phyloP scores from a whole-genome alignment of 148 eudicot species.

The Nepenthes gracilis region DNA sequence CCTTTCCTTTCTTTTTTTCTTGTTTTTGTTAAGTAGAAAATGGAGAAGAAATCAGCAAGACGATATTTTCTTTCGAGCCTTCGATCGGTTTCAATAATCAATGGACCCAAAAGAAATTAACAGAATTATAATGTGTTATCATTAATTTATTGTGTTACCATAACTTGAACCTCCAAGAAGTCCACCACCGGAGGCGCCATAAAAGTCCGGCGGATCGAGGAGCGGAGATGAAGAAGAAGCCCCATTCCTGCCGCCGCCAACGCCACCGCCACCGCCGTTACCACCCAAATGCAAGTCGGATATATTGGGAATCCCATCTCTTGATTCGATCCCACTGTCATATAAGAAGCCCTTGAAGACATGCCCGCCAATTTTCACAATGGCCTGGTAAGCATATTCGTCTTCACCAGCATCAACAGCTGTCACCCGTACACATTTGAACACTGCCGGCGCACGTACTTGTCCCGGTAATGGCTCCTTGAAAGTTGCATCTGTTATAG shows the following conservation, averaged over 20 bases:
- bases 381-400: conserved; percentile 79
- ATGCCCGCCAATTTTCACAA: conserved; percentile 72
- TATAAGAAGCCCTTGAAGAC: conserved; percentile 82
- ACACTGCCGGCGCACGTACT: conserved; percentile 77
- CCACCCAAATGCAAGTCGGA: conserved; percentile 82
- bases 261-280: conserved; percentile 10
- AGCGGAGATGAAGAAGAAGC: conserved; percentile 26
- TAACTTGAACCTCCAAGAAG: conserved; percentile 51
- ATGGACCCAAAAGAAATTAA: no score
- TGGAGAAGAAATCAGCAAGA: no score
- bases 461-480: conserved; percentile 78
- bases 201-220: conserved; percentile 38
- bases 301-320: conserved; percentile 56
- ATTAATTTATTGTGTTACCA: conserved; percentile 62
- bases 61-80: no score
- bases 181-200: conserved; percentile 39
- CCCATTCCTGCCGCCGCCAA: conserved; percentile 36
- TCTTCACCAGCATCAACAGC: conserved; percentile 75
- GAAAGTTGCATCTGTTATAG: conserved; percentile 44
- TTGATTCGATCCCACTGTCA: conserved; percentile 67
- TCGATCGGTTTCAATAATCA: no score
- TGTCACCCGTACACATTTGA: conserved; percentile 74
- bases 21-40: no score
- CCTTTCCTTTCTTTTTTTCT: no score
- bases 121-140: no score